Conservation (phyloP, 1,284 basidiomycete species). For the Vanrija pseudolonga region DNA sequence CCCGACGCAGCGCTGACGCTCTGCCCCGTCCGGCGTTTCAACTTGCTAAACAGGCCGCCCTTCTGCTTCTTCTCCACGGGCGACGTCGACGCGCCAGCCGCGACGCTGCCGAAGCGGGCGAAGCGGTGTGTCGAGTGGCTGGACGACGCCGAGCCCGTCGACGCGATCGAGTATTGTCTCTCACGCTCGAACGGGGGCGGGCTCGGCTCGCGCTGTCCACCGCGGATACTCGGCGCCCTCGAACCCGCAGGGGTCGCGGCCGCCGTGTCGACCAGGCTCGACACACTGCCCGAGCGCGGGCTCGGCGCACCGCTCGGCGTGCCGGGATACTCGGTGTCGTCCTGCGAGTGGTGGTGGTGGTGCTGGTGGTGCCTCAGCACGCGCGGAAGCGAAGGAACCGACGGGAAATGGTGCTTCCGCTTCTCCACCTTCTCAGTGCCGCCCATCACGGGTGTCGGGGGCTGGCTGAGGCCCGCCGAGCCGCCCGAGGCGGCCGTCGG, state of each 20-base stretch:
- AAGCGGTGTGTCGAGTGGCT: conserved; percentile 5
- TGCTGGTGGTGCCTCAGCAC: conserved; percentile 6
- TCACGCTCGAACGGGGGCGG: background rate
- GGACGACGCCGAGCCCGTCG: background rate
- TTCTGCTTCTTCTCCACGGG: background rate
- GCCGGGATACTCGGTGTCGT: too few species aligned
- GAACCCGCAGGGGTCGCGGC: too few species aligned
- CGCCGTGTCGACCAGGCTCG: too few species aligned
- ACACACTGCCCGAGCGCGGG: too few species aligned
- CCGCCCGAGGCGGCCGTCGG: background rate
- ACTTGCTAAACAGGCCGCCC: background rate
- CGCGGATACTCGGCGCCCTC: background rate
- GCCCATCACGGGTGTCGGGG: too few species aligned
- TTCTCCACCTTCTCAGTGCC: conserved; percentile 7
- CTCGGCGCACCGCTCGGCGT: too few species aligned
- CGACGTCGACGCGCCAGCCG: conserved; percentile 1
- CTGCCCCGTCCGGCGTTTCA: conserved; percentile 2
- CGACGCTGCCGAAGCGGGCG: conserved; percentile 25
- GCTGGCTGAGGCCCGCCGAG: too few species aligned
- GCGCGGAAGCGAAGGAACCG: conserved; percentile 27
- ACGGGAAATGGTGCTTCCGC: conserved; percentile 25
- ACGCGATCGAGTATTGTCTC: background rate
- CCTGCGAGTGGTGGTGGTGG: background rate
- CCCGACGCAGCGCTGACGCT: background rate
- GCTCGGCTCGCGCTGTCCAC: background rate